phyloP scores from a whole-genome alignment of 1,139 yeast genomes.

The Debaryomyces psychrophilus region DNA sequence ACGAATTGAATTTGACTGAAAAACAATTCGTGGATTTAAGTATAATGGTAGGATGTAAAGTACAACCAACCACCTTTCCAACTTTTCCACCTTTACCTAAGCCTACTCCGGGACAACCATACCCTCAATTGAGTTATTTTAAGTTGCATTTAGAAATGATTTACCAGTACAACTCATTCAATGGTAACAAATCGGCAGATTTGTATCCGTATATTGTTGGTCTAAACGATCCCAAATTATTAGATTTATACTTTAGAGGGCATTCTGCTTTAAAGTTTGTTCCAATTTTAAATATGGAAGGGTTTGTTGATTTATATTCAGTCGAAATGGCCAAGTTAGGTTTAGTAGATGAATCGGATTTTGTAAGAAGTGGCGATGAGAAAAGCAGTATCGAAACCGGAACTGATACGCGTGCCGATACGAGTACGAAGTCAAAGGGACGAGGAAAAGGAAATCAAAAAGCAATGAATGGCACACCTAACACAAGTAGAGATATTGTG shows the following conservation, averaged over 20 bases:
- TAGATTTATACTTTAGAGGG: conserved; percentile 44
- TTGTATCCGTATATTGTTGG: conserved; percentile 41
- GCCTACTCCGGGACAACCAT: conserved; percentile 47
- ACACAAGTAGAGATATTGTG: conserved; percentile 16
- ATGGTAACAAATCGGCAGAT: conserved; percentile 30
- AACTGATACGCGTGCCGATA: conserved; percentile 3
- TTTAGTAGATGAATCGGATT: conserved; percentile 24
- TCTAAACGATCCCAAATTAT: conserved; percentile 41
- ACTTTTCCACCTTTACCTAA: conserved; percentile 56
- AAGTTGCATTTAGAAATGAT: conserved; percentile 47
- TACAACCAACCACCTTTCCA: conserved; percentile 69
- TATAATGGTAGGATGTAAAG: conserved; percentile 74
- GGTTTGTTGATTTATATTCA: conserved; percentile 64
- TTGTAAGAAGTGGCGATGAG: conserved; percentile 18
- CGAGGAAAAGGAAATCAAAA: conserved; percentile 2
- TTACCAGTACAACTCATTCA: conserved; percentile 40
- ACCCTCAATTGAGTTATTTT: conserved; percentile 47
- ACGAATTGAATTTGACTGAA: conserved; percentile 60
- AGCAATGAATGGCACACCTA: conserved; percentile 3
- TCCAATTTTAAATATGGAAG: conserved; percentile 73
- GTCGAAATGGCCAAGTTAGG: conserved; percentile 45
- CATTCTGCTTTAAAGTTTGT: conserved; percentile 47
- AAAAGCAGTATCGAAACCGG: conserved; percentile 11
- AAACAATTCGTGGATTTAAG: conserved; percentile 77
- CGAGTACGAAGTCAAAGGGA: conserved; percentile 8